Percentiles rank a stretch among this genome's conserved stretches.
phyloP scores from a whole-genome alignment of 768 basidiomycete genomes.

The Pholiota molesta region DNA sequence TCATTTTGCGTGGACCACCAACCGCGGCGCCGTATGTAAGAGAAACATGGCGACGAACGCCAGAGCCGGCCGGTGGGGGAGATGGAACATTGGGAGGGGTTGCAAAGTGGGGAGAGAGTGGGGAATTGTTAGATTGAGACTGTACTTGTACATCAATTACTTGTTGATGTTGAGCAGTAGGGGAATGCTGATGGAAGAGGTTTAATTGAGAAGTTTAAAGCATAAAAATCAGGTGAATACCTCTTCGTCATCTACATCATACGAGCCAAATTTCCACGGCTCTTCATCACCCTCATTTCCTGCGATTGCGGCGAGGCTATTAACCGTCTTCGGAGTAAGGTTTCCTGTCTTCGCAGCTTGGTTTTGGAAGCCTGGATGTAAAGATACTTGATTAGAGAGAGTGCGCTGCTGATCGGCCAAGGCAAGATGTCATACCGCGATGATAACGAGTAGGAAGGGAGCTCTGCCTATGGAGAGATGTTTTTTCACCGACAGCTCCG shows the following conservation, averaged over 20 bases:
- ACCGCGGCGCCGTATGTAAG: constrained; percentile 71
- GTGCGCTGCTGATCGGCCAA: constrained; percentile 23
- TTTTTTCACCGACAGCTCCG: constrained; percentile 84
- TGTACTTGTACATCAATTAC: constrained; percentile 48
- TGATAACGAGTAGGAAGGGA: constrained; percentile 83
- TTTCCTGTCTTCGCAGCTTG: constrained; percentile 59
- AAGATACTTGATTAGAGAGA: constrained; percentile 18
- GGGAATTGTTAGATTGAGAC: constrained; percentile 46
- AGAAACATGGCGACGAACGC: constrained; percentile 80
- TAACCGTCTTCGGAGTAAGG: constrained; percentile 72
- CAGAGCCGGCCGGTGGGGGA: constrained; percentile 69
- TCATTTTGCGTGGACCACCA: constrained; percentile 52
- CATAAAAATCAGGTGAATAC: constrained; percentile 36
- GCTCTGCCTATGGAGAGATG: constrained; percentile 76
- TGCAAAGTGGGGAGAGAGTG: constrained; percentile 66
- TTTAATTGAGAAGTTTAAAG: constrained; percentile 13
- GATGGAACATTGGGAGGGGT: constrained; percentile 56
- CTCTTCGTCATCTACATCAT: constrained; percentile 66
- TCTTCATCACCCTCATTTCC: constrained; percentile 89
- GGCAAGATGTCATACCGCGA: constrained; percentile 52
- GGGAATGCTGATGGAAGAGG: constrained; percentile 24
- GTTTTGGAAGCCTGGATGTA: constrained; percentile 50
- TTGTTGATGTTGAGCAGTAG: constrained; percentile 45
- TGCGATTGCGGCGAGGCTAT: constrained; percentile 83
- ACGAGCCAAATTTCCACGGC: constrained; percentile 76